Evolutionary conservation across 352 stramenopile genomes (phyloP), one percentile per base, ranked within the genome.

Genomic region (Sclerospora graminicola): DNA sequence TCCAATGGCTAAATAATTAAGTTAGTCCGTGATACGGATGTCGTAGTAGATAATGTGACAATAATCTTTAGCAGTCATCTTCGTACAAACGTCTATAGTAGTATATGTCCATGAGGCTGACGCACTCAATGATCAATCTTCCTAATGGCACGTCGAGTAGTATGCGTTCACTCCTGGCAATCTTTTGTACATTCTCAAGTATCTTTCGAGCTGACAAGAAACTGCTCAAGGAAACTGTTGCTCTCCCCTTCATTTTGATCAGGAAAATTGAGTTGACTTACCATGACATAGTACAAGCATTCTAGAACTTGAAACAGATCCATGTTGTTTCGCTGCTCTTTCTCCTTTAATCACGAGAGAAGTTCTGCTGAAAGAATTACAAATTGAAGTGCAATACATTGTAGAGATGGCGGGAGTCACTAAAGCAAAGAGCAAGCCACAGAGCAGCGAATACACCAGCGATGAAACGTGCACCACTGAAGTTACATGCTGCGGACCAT

Each of bases 351-450:
- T 33, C 54, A 56, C 5, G 74, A 85, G 1, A 89, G 44, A 8
- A 84, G 31, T 16, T 70, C 48, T 2, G 71, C 45, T 11, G 78
- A 15, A 89, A 72, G n/a, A 34, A 48, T 34, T 86, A 68, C 32
- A 59, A 80, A 8, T 72, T 61, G 11, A 74, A 89, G 2, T 74
- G 72, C 15, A 89, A 51, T 5, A 89, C 63, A 31, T 87, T 87
- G 58, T 89, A 89, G 8, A 89, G 41, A 36, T 87, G 69, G 8
- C 69, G 69, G 8, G 78, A 82, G 38, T 89, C 74, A 28, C 61
- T 84, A 0, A 74, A 72, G 28, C n/a, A n/a, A 54, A 80, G 44
- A 61, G 72, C 8, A 89, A 62, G 8, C 69, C 69, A 23, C 80
- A 73, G 16, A 89, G 49, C 20, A 89, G 46, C 27, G 78, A 87